Evolutionary conservation across 129 eudicot species (phyloP).

Genomic region (Pittosporum tobira): DNA sequence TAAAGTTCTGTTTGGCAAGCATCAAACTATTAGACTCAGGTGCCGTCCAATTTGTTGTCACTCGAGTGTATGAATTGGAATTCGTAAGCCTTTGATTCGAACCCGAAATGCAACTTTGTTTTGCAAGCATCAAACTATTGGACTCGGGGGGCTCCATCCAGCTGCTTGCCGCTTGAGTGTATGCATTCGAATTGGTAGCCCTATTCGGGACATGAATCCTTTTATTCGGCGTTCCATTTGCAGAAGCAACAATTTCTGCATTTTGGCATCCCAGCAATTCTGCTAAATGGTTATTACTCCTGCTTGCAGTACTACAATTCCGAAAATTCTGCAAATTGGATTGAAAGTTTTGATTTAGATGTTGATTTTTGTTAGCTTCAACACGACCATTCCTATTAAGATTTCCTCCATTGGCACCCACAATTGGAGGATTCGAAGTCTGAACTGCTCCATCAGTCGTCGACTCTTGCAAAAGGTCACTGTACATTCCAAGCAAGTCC

Average conservation of each 20-base stretch:
- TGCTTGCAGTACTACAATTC: conserved; percentile 26
- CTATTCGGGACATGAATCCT: conserved; percentile 14
- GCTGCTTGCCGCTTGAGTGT: conserved; percentile 15
- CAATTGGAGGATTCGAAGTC: conserved; percentile 4
- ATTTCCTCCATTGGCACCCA: neutral
- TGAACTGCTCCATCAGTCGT: conserved; percentile 24
- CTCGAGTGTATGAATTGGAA: neutral
- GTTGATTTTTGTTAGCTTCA: neutral
- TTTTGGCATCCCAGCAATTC: conserved; percentile 24
- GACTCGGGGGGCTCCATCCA: conserved; percentile 8
- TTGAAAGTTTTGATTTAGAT: conserved; percentile 8
- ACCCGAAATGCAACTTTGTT: conserved; percentile 18
- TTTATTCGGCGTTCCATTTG: conserved; percentile 12
- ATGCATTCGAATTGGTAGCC: conserved; percentile 14
- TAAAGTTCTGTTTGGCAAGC: conserved; percentile 5
- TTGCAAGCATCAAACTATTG: conserved; percentile 11
- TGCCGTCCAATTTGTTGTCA: neutral
- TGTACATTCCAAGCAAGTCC: conserved; percentile 49
- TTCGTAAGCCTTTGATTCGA: conserved; percentile 14
- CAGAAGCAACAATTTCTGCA: neutral
- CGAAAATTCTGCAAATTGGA: conserved; percentile 13
- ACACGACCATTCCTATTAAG: conserved; percentile 1
- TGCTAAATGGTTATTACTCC: conserved; percentile 28
- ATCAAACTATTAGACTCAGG: neutral
- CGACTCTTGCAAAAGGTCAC: conserved; percentile 26